Evolutionary conservation across 805 yeast species (phyloP).

Genomic region (Metschnikowia gelsemii): DNA sequence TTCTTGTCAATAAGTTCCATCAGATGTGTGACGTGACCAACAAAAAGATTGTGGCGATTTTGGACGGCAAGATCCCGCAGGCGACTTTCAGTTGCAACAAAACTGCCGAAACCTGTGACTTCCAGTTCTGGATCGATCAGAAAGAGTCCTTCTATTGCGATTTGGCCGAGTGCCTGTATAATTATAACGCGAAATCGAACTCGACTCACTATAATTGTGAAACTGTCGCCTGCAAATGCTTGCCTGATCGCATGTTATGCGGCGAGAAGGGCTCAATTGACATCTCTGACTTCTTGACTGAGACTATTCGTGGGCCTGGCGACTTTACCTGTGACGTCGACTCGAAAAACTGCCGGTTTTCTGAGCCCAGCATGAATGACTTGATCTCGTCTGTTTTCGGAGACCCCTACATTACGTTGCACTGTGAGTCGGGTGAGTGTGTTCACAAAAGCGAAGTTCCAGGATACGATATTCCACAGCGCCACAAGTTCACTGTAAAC

Average conservation of each 20-base stretch:
- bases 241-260: constrained; percentile 90
- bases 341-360: constrained; percentile 65
- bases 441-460: constrained; percentile 90
- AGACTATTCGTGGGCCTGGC: constrained; percentile 91
- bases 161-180: constrained; percentile 66
- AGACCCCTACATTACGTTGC: constrained; percentile 82
- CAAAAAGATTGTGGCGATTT: constrained; percentile 74
- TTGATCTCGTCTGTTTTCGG: constrained; percentile 89
- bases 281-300: constrained; percentile 86
- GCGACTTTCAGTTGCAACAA: constrained; percentile 88
- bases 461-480: constrained; percentile 73
- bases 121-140: constrained; percentile 95
- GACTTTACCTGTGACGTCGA: constrained; percentile 77
- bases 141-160: constrained; percentile 90
- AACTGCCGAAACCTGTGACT: constrained; percentile 65
- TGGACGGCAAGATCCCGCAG: constrained; percentile 81
- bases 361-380: constrained; percentile 96
- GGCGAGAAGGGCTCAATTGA: constrained; percentile 94
- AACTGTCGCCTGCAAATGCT: constrained; percentile 78
- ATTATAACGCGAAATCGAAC: constrained; percentile 60
- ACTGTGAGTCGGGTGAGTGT: constrained; percentile 88
- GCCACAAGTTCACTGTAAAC: constrained; percentile 42
- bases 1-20: constrained; percentile 73
- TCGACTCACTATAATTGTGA: constrained; percentile 77
- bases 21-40: constrained; percentile 96